phyloP scores from a whole-genome alignment of 1,284 basidiomycete species.

The Earliella scabrosa region DNA sequence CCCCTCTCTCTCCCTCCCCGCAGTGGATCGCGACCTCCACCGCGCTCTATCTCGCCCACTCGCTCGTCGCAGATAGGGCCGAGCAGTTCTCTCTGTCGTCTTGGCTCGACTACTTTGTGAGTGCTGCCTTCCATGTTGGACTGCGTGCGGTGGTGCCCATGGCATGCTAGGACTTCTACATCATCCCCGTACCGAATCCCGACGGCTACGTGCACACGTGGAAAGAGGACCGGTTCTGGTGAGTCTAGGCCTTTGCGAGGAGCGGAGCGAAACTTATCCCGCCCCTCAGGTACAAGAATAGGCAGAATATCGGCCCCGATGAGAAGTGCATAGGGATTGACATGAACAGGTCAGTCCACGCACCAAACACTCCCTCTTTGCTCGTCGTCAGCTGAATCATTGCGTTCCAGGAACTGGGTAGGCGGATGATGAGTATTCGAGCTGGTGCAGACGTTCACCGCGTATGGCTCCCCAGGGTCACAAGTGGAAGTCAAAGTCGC shows the following conservation, averaged over 20 bases:
- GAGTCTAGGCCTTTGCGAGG: neutral
- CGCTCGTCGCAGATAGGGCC: conserved; percentile 56
- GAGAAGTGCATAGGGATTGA: conserved; percentile 74
- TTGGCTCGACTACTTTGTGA: conserved; percentile 62
- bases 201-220: conserved; percentile 75
- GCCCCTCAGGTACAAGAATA: conserved; percentile 70
- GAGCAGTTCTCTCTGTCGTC: conserved; percentile 49
- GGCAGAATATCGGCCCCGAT: conserved; percentile 57
- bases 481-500: conserved; percentile 57
- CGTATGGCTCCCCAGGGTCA: conserved; percentile 46
- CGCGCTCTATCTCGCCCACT: conserved; percentile 75
- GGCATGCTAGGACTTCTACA: conserved; percentile 62
- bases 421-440: neutral
- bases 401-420: conserved; percentile 35
- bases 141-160: neutral
- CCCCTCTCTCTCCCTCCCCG: too few species aligned
- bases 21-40: conserved; percentile 85
- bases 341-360: conserved; percentile 65
- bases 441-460: neutral
- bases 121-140: conserved; percentile 11
- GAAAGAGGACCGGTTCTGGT: conserved; percentile 77
- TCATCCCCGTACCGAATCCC: conserved; percentile 82
- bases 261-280: neutral
- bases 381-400: too few species aligned
- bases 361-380: too few species aligned